Percentiles rank a stretch among this genome's conserved stretches.
Evolutionary conservation across 108 stramenopile species (phyloP).

Genomic region (Cafeteria roenbergensis): DNA sequence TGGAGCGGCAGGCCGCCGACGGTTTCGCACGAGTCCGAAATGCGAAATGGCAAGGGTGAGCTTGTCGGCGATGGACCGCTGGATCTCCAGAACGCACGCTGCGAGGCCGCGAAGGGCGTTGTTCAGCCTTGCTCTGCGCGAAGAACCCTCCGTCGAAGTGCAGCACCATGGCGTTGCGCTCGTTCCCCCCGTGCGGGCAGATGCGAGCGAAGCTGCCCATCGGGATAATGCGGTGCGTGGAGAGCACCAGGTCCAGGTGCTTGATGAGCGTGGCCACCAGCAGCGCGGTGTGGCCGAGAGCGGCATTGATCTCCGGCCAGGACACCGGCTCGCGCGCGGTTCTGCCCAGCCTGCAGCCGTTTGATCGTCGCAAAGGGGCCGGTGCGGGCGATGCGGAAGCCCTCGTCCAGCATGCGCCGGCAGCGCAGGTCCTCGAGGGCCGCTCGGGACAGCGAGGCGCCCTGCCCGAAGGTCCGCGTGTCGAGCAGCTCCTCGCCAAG

Average conservation of each 20-base stretch:
- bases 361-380: constrained; percentile 39
- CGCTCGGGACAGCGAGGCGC: neutral
- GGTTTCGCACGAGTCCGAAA: constrained; percentile 29
- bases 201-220: constrained; percentile 34
- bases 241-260: constrained; percentile 20
- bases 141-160: constrained; percentile 32
- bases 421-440: neutral
- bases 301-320: constrained; percentile 41
- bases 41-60: constrained; percentile 28
- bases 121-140: constrained; percentile 32
- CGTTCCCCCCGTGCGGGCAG: constrained; percentile 26
- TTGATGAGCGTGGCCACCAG: constrained; percentile 24
- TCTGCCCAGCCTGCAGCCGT: constrained; percentile 33
- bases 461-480: neutral
- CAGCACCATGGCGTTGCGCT: constrained; percentile 21
- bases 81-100: constrained; percentile 31
- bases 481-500: too few relatives aligned
- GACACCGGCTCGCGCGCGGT: constrained; percentile 23
- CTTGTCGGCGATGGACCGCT: constrained; percentile 23
- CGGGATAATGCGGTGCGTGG: constrained; percentile 30
- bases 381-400: constrained; percentile 34
- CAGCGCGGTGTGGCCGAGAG: constrained; percentile 37
- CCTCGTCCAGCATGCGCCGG: constrained; percentile 25
- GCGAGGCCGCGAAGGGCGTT: constrained; percentile 32
- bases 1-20: constrained; percentile 30